Evolutionary conservation across 306 rosid genomes (phyloP), one percentile per base, ranked within the genome.

Genomic region (Quillaja saponaria): DNA sequence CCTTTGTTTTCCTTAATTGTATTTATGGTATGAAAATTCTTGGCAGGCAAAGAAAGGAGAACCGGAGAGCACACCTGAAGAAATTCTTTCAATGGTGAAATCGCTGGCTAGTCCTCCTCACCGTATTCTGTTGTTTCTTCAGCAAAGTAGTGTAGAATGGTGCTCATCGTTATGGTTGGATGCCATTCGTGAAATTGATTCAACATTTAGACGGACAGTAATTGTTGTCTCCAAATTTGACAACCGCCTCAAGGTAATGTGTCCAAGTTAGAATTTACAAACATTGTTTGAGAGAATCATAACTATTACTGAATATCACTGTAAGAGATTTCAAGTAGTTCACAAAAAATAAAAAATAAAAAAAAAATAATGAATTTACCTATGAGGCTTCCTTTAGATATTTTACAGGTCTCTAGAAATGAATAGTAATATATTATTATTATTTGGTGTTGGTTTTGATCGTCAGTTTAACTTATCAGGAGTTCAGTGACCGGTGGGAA

Each of bases 121-220:
- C 61, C 96, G 96, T 44, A 84, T 92, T 44, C 83, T 92, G 33
- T 38, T 92, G 82, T 92, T 92, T 61, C 98, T 92, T 60, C 98
- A 92, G 76, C 98, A 92, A 65, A 92, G 98, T 69, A 88, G 98
- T 37, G 98, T 92, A 1, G 98, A 92, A 77, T 92, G 98, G 95
- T 92, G 98, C 80, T 92, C 98, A 1, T 92, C 98, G 0, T 67
- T 92, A 75, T 92, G 96, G 98, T 71, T 92, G 81, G 98, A 92
- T 54, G 33, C 92, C 1, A 76, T 92, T 69, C 92, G 96, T 8
- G 98, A 86, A 70, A 92, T 92, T 54, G 98, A 92, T 70, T 88
- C 98, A 10, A 64, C 95, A 0, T 86, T 84, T 66, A 84, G 88
- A 63, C 80, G 96, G 63, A 82, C 90, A 14, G 73, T 92, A 16